Evolutionary conservation across 1,284 basidiomycete genomes (phyloP).

Genomic region (Apiotrichum gracile): DNA sequence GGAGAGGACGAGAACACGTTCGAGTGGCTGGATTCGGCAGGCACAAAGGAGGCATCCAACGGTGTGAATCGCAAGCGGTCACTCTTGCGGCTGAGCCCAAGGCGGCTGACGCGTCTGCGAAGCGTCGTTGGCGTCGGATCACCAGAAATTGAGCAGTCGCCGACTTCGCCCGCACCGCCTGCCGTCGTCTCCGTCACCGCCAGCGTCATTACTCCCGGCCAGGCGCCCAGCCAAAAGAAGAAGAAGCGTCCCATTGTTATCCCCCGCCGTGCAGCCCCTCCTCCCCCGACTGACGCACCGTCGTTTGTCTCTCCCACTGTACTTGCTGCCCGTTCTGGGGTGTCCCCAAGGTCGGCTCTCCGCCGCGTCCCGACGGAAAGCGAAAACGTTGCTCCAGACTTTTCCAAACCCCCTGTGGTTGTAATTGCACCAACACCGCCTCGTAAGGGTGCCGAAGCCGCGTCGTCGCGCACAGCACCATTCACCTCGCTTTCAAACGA

Average conservation of each 20-base stretch:
- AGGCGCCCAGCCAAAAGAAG: conserved; percentile 19
- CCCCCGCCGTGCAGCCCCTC: conserved; percentile 30
- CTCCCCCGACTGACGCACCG: conserved; percentile 23
- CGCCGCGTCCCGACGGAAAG: too few species aligned
- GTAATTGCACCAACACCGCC: background rate
- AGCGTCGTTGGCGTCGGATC: background rate
- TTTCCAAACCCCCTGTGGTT: background rate
- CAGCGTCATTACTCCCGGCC: background rate
- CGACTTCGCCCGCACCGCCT: background rate
- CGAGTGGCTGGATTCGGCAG: conserved; percentile 40
- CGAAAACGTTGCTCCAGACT: too few species aligned
- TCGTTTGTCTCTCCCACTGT: conserved; percentile 1
- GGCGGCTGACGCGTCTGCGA: conserved; percentile 4
- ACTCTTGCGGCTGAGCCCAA: background rate
- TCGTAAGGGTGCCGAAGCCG: background rate
- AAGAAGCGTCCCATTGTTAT: conserved; percentile 30
- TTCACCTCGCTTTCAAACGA: too few species aligned
- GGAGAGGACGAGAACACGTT: conserved; percentile 41
- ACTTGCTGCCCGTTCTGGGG: too few species aligned
- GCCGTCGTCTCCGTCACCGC: background rate
- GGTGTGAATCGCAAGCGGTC: conserved; percentile 6
- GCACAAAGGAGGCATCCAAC: conserved; percentile 27
- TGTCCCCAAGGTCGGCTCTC: too few species aligned
- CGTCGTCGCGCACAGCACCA: background rate
- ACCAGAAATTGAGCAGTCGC: background rate